phyloP scores from a whole-genome alignment of 805 yeast genomes.

The Schwanniomyces polymorphus region DNA sequence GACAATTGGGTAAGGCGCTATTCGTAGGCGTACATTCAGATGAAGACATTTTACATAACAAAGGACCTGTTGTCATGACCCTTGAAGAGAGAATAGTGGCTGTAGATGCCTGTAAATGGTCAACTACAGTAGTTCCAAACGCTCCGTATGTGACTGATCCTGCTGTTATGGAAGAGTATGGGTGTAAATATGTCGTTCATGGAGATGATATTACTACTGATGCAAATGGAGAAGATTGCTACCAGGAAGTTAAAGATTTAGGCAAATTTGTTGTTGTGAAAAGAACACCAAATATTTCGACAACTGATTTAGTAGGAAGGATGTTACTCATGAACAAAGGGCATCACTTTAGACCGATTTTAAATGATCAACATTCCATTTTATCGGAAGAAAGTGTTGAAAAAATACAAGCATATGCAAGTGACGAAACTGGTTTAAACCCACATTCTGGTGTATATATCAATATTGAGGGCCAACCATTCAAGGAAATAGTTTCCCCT shows the following conservation, averaged over 20 bases:
- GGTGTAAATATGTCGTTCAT: constrained; percentile 91
- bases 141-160: constrained; percentile 97
- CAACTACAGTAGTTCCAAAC: constrained; percentile 61
- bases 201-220: constrained; percentile 98
- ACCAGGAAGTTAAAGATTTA: constrained; percentile 74
- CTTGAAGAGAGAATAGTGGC: constrained; percentile 79
- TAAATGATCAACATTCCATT: constrained; percentile 23
- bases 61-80: constrained; percentile 94
- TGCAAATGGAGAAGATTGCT: constrained; percentile 93
- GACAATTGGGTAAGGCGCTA: constrained; percentile 73
- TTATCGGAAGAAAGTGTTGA: constrained; percentile 37
- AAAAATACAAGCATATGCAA: constrained; percentile 56
- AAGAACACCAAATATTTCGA: constrained; percentile 90
- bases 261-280: constrained; percentile 91
- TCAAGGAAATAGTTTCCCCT: constrained; percentile 10
- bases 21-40: constrained; percentile 92
- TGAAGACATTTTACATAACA: constrained; percentile 76
- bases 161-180: constrained; percentile 65
- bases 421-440: constrained; percentile 58
- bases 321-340: constrained; percentile 63
- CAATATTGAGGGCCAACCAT: constrained; percentile 34
- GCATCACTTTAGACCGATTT: constrained; percentile 52
- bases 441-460: constrained; percentile 60
- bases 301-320: constrained; percentile 92
- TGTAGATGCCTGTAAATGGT: constrained; percentile 90